phyloP scores from a whole-genome alignment of 306 rosid genomes.

The Castanospermum australe region DNA sequence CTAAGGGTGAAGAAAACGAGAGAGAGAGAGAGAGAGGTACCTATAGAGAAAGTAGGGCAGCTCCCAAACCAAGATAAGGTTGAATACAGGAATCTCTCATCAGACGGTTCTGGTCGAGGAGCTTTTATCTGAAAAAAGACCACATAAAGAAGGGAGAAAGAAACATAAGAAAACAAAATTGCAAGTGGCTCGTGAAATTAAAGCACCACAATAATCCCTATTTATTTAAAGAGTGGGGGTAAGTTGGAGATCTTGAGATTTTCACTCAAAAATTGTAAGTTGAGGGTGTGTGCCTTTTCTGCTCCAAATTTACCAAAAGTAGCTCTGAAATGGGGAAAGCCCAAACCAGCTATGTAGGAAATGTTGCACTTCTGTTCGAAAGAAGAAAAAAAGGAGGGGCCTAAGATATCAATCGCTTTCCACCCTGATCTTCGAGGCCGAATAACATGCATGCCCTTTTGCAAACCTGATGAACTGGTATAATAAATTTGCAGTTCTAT shows the following conservation, averaged over 20 bases:
- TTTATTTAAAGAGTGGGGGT: background rate
- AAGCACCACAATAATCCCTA: background rate
- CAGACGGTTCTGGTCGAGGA: slow-evolving; percentile 18
- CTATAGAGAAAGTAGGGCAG: slow-evolving; percentile 42
- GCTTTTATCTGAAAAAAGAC: background rate
- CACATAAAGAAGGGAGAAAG: background rate
- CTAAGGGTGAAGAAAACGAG: slow-evolving; percentile 12
- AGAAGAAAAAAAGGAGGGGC: background rate
- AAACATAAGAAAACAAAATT: background rate
- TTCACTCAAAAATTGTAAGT: background rate
- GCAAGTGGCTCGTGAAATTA: background rate
- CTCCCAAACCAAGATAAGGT: slow-evolving; percentile 30
- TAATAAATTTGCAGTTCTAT: background rate
- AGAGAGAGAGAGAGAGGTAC: slow-evolving; percentile 3
- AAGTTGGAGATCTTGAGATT: background rate
- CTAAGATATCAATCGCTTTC: slow-evolving; percentile 34
- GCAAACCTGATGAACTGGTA: background rate
- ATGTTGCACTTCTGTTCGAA: slow-evolving; percentile 6
- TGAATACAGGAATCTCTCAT: slow-evolving; percentile 32
- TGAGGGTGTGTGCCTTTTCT: background rate
- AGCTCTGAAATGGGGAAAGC: slow-evolving; percentile 11
- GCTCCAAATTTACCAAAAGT: slow-evolving; percentile 19
- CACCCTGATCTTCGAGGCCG: slow-evolving; percentile 14
- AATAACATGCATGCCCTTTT: background rate
- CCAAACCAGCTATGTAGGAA: background rate